Base-by-base conservation (phyloP, 805 yeast species). In the Metschnikowia aberdeeniae region DNA sequence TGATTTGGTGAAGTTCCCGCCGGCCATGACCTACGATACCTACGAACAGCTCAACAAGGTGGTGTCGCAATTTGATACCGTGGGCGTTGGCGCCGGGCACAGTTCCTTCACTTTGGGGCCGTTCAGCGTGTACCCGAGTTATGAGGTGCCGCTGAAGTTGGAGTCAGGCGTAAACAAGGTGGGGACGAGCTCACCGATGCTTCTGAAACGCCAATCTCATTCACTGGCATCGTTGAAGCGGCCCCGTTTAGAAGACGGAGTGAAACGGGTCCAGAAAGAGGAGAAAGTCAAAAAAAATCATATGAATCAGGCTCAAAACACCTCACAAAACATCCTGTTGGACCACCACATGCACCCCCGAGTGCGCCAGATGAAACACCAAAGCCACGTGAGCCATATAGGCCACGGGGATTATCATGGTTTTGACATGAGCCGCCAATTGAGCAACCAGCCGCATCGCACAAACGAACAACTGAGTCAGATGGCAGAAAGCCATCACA, bases 1-100 rank as follows among this genome's bases (percentile, higher is more conserved):
- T 14, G 76, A 70, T 4, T 63, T 75, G 31, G 74, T 72, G 53
- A 53, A 52, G 39, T 77, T 71, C 49, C 72, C 78, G 0, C 45
- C 49, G 7, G 42, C 40, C 4, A 57, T 64, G 63, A 46, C 43
- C 6, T 77, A 73, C 50, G 52, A 60, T 8, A 71, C 72, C 11
- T 68, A 66, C 49, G 61, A 59, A 5, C 70, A 70, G 43, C 55
- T 78, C 45, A 73, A 68, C 46, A 50, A 52, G 0, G 66, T 58
- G 13, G 50, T 77, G n/a, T 69, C 68, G 3, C 49, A 47, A 22
- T 46, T 72, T 14, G 73, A 68, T 13, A 51, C 45, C n/a, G 40
- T 38, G 5, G 49, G 35, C n/a, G 13, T 35, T 11, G 4, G 34
- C 6, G 14, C 17, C 3, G 14, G 19, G 8, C 30, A 22, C 6